These are phyloP conservation scores for Deinandra increscens DNA, from an alignment of 129 eudicot genomes.

Conservation along the genomic window DNA sequence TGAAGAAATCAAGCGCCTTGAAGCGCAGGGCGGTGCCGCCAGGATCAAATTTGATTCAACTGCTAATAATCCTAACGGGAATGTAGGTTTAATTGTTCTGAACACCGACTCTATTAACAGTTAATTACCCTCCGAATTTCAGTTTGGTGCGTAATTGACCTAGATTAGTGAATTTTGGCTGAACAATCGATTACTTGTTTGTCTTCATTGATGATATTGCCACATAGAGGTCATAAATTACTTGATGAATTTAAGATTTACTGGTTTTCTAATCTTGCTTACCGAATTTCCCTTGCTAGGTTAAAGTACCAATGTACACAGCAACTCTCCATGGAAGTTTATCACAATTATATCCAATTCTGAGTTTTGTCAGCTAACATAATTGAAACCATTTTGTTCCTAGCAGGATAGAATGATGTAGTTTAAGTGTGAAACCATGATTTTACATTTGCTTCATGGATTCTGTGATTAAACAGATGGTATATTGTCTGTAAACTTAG, in stretches of 20 bases:
- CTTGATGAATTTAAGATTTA: conserved; percentile 1
- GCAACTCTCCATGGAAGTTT: not conserved
- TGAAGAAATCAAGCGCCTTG: conserved; percentile 91
- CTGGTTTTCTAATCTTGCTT: conserved; percentile 8
- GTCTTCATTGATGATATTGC: conserved; percentile 5
- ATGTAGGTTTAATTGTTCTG: conserved; percentile 49
- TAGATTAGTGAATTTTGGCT: conserved; percentile 19
- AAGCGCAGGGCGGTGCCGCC: conserved; percentile 60
- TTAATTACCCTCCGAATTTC: not conserved
- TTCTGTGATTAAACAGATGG: conserved; percentile 1
- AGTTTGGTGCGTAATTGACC: conserved; percentile 19
- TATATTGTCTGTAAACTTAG: not conserved
- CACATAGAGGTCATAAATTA: not conserved
- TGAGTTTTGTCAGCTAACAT: conserved; percentile 11
- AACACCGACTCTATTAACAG: conserved; percentile 8
- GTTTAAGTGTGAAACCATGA: not conserved
- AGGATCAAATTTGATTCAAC: conserved; percentile 71
- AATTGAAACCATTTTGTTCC: not conserved
- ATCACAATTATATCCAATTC: not conserved
- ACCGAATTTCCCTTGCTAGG: conserved; percentile 21
- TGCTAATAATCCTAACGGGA: conserved; percentile 60
- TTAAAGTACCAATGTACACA: conserved; percentile 2
- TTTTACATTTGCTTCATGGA: not conserved
- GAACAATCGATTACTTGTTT: not conserved
- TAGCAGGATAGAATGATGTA: not conserved